These are phyloP conservation scores for Lithospermum erythrorhizon DNA, from an alignment of 257 asterid genomes.

Conservation along the genomic window DNA sequence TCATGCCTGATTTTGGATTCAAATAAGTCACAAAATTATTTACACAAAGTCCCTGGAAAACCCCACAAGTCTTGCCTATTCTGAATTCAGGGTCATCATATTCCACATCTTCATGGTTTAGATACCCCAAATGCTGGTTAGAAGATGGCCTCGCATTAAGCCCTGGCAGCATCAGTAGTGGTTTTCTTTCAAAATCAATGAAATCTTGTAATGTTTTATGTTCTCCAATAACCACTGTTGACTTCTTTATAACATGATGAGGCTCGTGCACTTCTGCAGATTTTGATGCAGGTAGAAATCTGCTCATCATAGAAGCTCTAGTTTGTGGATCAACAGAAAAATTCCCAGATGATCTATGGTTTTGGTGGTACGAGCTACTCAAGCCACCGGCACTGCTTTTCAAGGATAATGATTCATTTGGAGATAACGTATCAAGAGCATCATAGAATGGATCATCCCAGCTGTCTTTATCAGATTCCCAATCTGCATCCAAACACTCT, in stretches of 20 bases:
- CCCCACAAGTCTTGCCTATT: constrained; percentile 61
- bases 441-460: constrained; percentile 37
- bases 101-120: constrained; percentile 33
- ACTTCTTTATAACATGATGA: constrained; percentile 38
- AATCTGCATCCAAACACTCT: constrained; percentile 17
- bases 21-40: constrained; percentile 39
- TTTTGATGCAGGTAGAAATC: constrained; percentile 89
- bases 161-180: constrained; percentile 28
- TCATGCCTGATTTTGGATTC: constrained; percentile 59
- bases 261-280: constrained; percentile 70
- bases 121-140: constrained; percentile 28
- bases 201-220: constrained; percentile 34
- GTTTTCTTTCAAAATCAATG: constrained; percentile 44
- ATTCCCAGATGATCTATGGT: constrained; percentile 42
- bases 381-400: constrained; percentile 59
- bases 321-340: constrained; percentile 48
- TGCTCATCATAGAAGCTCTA: constrained; percentile 69
- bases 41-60: constrained; percentile 71
- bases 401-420: constrained; percentile 42
- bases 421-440: constrained; percentile 42
- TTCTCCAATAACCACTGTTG: constrained; percentile 15
- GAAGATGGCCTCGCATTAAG: constrained; percentile 24
- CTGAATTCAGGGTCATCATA: constrained; percentile 33
- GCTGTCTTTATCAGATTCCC: constrained; percentile 31
- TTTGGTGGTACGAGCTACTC: constrained; percentile 45